A percentile compares a stretch with the other conserved stretches of the same genome.
These are phyloP conservation scores for Gautieria morchelliformis DNA, from an alignment of 768 basidiomycete genomes.

Conservation along the genomic window DNA sequence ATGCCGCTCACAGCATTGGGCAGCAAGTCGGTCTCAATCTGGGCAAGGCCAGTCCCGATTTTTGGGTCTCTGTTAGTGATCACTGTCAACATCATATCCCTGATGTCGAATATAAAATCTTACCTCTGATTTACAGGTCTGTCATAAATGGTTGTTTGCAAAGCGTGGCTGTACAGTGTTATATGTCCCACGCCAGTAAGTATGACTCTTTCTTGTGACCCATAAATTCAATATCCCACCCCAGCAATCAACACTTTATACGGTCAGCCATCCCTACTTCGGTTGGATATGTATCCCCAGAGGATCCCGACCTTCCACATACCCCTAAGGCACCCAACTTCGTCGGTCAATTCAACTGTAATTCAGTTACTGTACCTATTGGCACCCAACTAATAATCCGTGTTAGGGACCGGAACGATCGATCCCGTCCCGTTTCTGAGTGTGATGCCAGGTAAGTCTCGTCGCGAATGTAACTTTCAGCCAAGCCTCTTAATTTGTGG, in stretches of 20 bases:
- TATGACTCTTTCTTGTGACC: neutral
- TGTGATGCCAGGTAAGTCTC: conserved; percentile 37
- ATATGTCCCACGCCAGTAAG: conserved; percentile 60
- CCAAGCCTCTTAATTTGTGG: neutral
- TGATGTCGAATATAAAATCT: neutral
- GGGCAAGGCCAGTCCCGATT: conserved; percentile 49
- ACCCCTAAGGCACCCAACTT: conserved; percentile 27
- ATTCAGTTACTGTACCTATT: neutral
- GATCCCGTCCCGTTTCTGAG: conserved; percentile 47
- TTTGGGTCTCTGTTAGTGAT: conserved; percentile 60
- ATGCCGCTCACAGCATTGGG: conserved; percentile 74
- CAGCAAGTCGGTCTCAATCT: conserved; percentile 58
- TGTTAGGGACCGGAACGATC: conserved; percentile 53
- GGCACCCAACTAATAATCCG: neutral
- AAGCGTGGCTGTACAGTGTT: conserved; percentile 61
- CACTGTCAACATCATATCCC: neutral
- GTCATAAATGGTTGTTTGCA: conserved; percentile 77
- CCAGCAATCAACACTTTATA: conserved; percentile 56
- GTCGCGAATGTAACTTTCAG: neutral
- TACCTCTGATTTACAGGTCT: conserved; percentile 39
- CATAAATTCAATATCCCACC: neutral
- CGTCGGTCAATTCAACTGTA: conserved; percentile 43
- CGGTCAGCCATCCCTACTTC: conserved; percentile 52
- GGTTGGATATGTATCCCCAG: conserved; percentile 39
- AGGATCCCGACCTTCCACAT: conserved; percentile 20